phyloP scores from a whole-genome alignment of 495 filamentous ascomycete species.

The Hypoxylon crocopeplum region DNA sequence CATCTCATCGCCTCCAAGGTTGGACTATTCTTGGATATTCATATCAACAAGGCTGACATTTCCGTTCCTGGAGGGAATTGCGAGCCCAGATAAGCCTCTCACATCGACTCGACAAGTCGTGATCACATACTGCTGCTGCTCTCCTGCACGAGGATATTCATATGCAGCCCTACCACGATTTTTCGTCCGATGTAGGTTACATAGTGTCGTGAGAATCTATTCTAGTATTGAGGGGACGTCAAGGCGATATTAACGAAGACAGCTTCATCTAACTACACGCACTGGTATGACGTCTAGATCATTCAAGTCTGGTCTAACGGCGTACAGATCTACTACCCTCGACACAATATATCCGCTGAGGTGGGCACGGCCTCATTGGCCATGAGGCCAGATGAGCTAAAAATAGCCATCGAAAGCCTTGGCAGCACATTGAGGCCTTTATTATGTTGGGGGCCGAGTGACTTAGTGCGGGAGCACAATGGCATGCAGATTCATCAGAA shows the following conservation, averaged over 20 bases:
- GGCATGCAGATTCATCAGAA: constrained; percentile 33
- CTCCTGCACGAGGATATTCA: constrained; percentile 5
- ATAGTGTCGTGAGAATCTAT: constrained; percentile 21
- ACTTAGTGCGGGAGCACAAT: constrained; percentile 16
- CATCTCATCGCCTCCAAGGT: neutral
- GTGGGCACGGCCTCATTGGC: constrained; percentile 19
- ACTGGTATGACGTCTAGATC: constrained; percentile 16
- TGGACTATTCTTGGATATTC: constrained; percentile 21
- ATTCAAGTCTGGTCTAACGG: constrained; percentile 14
- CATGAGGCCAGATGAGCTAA: constrained; percentile 16
- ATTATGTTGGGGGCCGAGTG: constrained; percentile 1
- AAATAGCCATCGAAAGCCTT: constrained; percentile 28
- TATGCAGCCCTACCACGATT: constrained; percentile 33
- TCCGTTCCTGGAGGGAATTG: neutral
- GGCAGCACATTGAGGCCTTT: constrained; percentile 10
- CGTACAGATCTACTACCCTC: constrained; percentile 8
- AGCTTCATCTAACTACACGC: neutral
- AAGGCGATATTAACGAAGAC: constrained; percentile 10
- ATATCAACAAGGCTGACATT: constrained; percentile 5
- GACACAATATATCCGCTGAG: too few relatives aligned
- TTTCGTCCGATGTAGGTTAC: constrained; percentile 22
- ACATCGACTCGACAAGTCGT: constrained; percentile 2
- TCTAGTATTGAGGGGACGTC: constrained; percentile 3
- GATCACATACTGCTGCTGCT: neutral
- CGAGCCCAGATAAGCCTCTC: constrained; percentile 1